These are phyloP conservation scores for Cercospora sesami DNA, from an alignment of 2,329 filamentous ascomycete genomes.

Conservation along the genomic window DNA sequence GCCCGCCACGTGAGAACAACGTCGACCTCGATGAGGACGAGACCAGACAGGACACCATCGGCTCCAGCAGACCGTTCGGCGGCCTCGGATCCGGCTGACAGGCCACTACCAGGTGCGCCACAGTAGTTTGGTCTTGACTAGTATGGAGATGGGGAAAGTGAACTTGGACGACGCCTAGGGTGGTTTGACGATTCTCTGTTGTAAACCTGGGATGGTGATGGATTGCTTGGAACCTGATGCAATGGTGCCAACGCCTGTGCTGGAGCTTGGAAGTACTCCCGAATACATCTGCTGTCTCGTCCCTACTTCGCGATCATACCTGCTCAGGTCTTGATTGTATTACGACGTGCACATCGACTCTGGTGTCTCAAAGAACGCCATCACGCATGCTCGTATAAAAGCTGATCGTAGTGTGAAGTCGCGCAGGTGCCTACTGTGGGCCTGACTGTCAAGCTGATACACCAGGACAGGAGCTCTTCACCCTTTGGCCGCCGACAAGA, in stretches of 20 bases:
- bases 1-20: slow-evolving; percentile 1
- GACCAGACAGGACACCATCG: slow-evolving; percentile 5
- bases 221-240: not conserved
- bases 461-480: not conserved
- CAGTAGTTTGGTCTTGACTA: slow-evolving; percentile 10
- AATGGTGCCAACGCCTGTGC: not conserved
- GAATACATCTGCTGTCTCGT: not conserved
- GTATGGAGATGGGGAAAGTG: slow-evolving; percentile 10
- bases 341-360: not conserved
- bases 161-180: not conserved
- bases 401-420: not conserved
- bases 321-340: not conserved
- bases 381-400: not conserved
- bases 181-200: slow-evolving; percentile 4
- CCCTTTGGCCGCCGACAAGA: not conserved
- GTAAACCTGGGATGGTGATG: not conserved
- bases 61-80: not conserved
- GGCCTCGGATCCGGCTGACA: not conserved
- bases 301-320: not conserved
- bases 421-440: not conserved
- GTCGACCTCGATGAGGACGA: not conserved
- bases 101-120: slow-evolving; percentile 6
- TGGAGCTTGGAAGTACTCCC: not conserved
- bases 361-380: not conserved
- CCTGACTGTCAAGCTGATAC: not conserved